Conservation (phyloP, 176 grass and related monocot species). For the Zea mays region Zm-B73-REFERENCE-NAM-5.0 NC_050102.1:36114001-36114500, state of each 20-base stretch:
- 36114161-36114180: conserved; percentile 87
- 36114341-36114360: conserved; percentile 8
- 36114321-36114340: background rate
- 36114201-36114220: conserved; percentile 94
- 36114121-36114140: conserved; percentile 37
- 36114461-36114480: background rate
- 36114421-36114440: background rate
- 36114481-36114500: background rate
- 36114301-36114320: background rate
- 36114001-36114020: background rate
- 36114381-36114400: background rate
- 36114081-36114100: background rate
- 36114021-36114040: background rate
- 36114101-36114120: background rate
- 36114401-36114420: background rate
- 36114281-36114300: too few relatives aligned
- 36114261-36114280: too few relatives aligned
- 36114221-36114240: conserved; percentile 83
- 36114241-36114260: conserved; percentile 61
- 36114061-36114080: background rate
- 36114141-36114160: conserved; percentile 98
- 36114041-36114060: background rate
- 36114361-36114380: background rate
- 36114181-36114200: conserved; percentile 96
- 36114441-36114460: too few relatives aligned